Percentiles rank a stretch among this genome's conserved stretches.
Evolutionary conservation across 768 basidiomycete species (phyloP).

Genomic region (Tricholoma terreum): DNA sequence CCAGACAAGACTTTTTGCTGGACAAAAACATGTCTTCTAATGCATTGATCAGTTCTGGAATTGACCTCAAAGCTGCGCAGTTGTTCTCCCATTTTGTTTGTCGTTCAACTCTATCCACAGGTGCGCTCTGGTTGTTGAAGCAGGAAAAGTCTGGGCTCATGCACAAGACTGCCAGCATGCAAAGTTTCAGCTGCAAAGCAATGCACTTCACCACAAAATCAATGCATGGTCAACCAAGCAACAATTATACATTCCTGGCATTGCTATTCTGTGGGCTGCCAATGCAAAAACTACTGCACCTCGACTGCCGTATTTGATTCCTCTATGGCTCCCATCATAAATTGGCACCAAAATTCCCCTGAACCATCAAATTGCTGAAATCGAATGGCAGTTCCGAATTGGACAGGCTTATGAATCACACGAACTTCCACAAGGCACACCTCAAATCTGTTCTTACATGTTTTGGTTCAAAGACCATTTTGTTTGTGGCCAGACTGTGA

Average conservation of each 20-base stretch:
- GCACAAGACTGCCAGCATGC: conserved; percentile 6
- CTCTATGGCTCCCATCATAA: conserved; percentile 5
- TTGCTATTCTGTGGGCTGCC: neutral
- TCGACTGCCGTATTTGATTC: neutral
- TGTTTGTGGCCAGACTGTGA: conserved; percentile 7
- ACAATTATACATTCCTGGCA: conserved; percentile 12
- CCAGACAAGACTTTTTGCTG: conserved; percentile 10
- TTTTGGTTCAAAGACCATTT: conserved; percentile 7
- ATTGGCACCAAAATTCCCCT: neutral
- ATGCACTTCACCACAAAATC: conserved; percentile 8
- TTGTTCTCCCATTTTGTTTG: conserved; percentile 6
- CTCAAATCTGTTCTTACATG: conserved; percentile 6
- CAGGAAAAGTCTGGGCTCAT: conserved; percentile 3
- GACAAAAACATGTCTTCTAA: conserved; percentile 10
- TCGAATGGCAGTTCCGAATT: conserved; percentile 9
- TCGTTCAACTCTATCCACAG: conserved; percentile 1
- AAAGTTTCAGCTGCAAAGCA: conserved; percentile 8
- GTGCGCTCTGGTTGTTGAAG: conserved; percentile 1
- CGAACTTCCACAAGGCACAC: conserved; percentile 2
- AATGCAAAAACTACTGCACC: neutral
- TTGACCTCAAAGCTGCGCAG: conserved; percentile 20
- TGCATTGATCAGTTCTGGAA: conserved; percentile 8
- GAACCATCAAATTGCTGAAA: neutral
- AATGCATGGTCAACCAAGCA: conserved; percentile 11
- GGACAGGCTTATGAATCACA: conserved; percentile 13